A percentile compares a stretch with the other conserved stretches of the same genome.
These are phyloP conservation scores for Syzygium aromaticum DNA, from an alignment of 345 rosid species.

Conservation along the genomic window DNA sequence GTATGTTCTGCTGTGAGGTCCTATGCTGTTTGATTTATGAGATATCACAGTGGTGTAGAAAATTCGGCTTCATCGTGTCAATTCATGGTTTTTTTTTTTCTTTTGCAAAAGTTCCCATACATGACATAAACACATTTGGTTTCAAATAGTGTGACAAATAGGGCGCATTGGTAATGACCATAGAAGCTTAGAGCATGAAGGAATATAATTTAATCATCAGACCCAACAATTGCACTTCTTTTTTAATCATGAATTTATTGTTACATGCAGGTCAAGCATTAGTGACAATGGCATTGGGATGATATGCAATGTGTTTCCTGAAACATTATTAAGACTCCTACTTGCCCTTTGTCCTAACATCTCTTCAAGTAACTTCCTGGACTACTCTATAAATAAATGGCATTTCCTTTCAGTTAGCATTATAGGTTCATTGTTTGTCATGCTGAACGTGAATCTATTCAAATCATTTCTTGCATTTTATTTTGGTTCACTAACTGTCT, in stretches of 20 bases:
- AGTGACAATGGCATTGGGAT: constrained; percentile 94
- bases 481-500: background rate
- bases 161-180: background rate
- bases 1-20: constrained; percentile 36
- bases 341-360: constrained; percentile 95
- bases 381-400: constrained; percentile 4
- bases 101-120: background rate
- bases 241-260: background rate
- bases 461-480: background rate
- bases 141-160: background rate
- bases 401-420: background rate
- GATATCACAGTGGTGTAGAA: background rate
- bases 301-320: constrained; percentile 88
- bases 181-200: background rate
- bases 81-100: background rate
- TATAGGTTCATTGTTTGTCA: background rate
- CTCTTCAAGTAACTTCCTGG: constrained; percentile 70
- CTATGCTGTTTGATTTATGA: background rate
- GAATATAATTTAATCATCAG: background rate
- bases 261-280: constrained; percentile 70
- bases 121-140: background rate
- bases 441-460: background rate
- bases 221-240: background rate
- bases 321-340: constrained; percentile 69
- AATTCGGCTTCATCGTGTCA: background rate